phyloP scores from a whole-genome alignment of 1,139 yeast species.

The Zhuliangozyma parablackwelliae region DNA sequence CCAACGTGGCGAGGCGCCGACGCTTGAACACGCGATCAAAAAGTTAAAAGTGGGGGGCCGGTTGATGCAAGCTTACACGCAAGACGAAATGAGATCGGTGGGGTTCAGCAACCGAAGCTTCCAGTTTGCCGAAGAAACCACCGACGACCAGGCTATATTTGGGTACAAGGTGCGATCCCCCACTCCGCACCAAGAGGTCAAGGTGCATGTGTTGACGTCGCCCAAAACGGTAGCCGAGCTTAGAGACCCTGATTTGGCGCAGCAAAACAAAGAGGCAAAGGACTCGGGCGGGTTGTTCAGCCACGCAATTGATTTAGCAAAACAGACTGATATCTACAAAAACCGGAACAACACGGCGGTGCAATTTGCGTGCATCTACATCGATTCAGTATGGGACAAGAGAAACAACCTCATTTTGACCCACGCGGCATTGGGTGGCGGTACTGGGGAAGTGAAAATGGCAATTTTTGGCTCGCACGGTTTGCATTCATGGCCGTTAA shows the following conservation, averaged over 20 bases:
- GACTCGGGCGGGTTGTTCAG: slow-evolving; percentile 73
- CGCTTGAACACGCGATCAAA: slow-evolving; percentile 67
- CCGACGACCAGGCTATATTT: slow-evolving; percentile 26
- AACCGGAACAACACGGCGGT: slow-evolving; percentile 35
- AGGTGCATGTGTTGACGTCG: slow-evolving; percentile 69
- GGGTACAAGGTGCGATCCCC: slow-evolving; percentile 33
- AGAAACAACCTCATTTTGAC: slow-evolving; percentile 58
- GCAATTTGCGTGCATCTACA: slow-evolving; percentile 79
- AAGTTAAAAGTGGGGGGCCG: slow-evolving; percentile 83
- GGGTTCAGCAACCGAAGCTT: slow-evolving; percentile 82
- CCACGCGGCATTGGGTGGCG: slow-evolving; percentile 96
- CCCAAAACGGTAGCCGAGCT: slow-evolving; percentile 66
- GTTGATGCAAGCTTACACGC: slow-evolving; percentile 89
- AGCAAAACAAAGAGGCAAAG: slow-evolving; percentile 72
- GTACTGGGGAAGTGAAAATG: slow-evolving; percentile 59
- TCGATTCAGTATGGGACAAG: slow-evolving; percentile 83
- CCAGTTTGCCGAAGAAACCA: slow-evolving; percentile 66
- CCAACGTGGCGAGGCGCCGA: slow-evolving; percentile 58
- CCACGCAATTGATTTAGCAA: slow-evolving; percentile 72
- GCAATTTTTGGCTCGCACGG: slow-evolving; percentile 97
- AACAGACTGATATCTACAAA: slow-evolving; percentile 21
- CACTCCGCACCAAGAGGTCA: slow-evolving; percentile 58
- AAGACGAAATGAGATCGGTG: slow-evolving; percentile 79
- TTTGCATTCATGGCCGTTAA: slow-evolving; percentile 81
- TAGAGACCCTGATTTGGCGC: slow-evolving; percentile 77